Evolutionary conservation across 1,284 basidiomycete genomes (phyloP), one percentile per base, ranked within the genome.

Genomic region (Puccinia novopanici): DNA sequence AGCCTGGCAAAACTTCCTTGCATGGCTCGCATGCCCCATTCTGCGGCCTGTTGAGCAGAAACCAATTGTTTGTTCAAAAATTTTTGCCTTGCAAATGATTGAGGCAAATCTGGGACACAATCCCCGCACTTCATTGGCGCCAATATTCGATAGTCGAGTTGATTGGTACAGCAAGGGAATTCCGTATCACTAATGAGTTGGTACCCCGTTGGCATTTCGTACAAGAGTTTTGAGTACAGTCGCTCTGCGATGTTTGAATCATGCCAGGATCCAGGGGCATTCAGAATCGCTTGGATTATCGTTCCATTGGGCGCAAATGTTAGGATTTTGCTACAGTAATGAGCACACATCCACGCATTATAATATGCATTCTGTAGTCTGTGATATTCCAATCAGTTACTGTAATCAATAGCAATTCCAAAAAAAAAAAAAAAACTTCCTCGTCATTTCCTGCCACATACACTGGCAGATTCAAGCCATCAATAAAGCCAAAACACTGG

Each of bases 211-310:
- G 24, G n/a, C 13, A n/a, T 40, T 24, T 13, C 50, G 24, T 68
- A 15, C 15, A 68, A 17, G 42, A 68, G 67, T 17, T 50, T 50
- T 2, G 4, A 2, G 42, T 68, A 68, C 1, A 68, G n/a, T 27
- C 12, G 9, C 8, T 27, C 22, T 2, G 67, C 67, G 27, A 68
- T 27, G 2, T 48, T 8, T n/a, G n/a, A 50, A 19, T 48, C 42
- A 17, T 68, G 67, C 67, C 67, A n/a, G n/a, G n/a, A n/a, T n/a
- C n/a, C n/a, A n/a, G n/a, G n/a, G n/a, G n/a, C n/a, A n/a, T n/a
- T n/a, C 37, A 87, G 63, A 8, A 83, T 81, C 9, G 80, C 82
- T 15, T 82, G 84, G 83, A 88, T 87, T 19, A 88, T 85, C 8
- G 67, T 24, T 30, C 42, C 65, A 48, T 67, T 30, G 10, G 65